Conservation (phyloP, 805 yeast genomes). For the Wickerhamia fluorescens region DNA sequence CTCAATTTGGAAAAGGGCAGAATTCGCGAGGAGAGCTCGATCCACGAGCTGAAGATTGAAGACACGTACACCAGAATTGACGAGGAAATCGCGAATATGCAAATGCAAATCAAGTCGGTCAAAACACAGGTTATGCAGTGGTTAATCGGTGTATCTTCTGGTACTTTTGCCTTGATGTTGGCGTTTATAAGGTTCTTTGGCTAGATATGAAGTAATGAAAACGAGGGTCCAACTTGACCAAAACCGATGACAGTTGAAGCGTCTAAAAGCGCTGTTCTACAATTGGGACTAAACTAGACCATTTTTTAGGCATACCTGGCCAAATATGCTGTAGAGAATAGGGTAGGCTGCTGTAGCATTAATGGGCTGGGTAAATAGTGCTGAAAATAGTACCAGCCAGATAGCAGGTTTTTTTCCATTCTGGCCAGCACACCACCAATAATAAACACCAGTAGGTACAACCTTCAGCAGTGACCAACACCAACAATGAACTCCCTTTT, state of each 20-base stretch:
- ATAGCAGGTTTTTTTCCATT: too few species aligned
- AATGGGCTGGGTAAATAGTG: too few species aligned
- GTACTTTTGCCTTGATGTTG: constrained; percentile 89
- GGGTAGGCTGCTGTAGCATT: too few species aligned
- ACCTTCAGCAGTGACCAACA: too few species aligned
- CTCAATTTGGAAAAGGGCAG: constrained; percentile 91
- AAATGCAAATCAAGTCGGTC: constrained; percentile 89
- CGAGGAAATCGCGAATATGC: constrained; percentile 91
- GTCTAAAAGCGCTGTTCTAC: too few species aligned
- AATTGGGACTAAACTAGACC: too few species aligned
- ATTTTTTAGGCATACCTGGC: too few species aligned
- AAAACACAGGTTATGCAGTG: constrained; percentile 97
- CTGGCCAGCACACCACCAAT: too few species aligned
- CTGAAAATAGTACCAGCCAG: too few species aligned
- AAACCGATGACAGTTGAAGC: background rate
- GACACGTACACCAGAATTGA: constrained; percentile 94
- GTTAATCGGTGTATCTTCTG: constrained; percentile 97
- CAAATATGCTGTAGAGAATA: too few species aligned
- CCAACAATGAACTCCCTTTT: constrained; percentile 77
- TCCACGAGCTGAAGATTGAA: constrained; percentile 87
- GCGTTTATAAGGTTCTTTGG: constrained; percentile 85
- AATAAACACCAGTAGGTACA: too few species aligned
- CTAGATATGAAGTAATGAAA: constrained; percentile 14
- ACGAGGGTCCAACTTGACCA: background rate
- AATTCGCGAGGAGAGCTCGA: constrained; percentile 87